Percentiles rank a stretch among this genome's conserved stretches.
Evolutionary conservation across 805 yeast species (phyloP).

Genomic region (Citeromyces matritensis): DNA sequence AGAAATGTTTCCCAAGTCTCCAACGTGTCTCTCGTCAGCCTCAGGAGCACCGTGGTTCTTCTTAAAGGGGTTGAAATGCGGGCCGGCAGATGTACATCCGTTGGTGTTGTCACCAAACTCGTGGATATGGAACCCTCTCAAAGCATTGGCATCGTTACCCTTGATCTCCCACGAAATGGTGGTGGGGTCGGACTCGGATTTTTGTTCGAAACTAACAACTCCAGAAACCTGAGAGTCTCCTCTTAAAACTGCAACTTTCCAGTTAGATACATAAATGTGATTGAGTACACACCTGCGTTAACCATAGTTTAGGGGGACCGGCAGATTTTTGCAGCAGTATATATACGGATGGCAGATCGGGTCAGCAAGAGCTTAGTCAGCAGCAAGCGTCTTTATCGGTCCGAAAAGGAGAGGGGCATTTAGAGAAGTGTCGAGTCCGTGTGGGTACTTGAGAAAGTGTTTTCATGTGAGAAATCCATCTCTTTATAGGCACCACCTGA

Average conservation of each 20-base stretch:
- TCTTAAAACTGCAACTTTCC: conserved; percentile 94
- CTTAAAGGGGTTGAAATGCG: conserved; percentile 87
- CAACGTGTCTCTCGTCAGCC: conserved; percentile 73
- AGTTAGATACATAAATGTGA: too few relatives aligned
- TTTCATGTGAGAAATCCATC: too few relatives aligned
- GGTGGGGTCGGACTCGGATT: conserved; percentile 66
- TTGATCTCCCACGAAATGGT: conserved; percentile 76
- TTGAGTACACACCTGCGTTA: too few relatives aligned
- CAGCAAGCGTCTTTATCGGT: too few relatives aligned
- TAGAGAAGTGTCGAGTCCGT: too few relatives aligned
- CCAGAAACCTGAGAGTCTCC: conserved; percentile 91
- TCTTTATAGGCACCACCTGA: too few relatives aligned
- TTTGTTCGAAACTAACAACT: conserved; percentile 76
- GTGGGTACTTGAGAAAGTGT: too few relatives aligned
- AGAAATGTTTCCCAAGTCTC: conserved; percentile 90
- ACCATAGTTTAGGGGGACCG: too few relatives aligned
- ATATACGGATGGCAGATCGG: too few relatives aligned
- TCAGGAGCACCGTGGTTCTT: conserved; percentile 89
- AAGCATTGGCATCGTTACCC: conserved; percentile 80
- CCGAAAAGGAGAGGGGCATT: too few relatives aligned
- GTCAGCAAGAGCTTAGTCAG: too few relatives aligned
- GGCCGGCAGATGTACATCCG: conserved; percentile 98
- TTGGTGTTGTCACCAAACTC: conserved; percentile 98
- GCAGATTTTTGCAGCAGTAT: too few relatives aligned
- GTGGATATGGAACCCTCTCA: conserved; percentile 96